Evolutionary conservation across 768 basidiomycete genomes (phyloP).

Genomic region (Naganishia randhawae): DNA sequence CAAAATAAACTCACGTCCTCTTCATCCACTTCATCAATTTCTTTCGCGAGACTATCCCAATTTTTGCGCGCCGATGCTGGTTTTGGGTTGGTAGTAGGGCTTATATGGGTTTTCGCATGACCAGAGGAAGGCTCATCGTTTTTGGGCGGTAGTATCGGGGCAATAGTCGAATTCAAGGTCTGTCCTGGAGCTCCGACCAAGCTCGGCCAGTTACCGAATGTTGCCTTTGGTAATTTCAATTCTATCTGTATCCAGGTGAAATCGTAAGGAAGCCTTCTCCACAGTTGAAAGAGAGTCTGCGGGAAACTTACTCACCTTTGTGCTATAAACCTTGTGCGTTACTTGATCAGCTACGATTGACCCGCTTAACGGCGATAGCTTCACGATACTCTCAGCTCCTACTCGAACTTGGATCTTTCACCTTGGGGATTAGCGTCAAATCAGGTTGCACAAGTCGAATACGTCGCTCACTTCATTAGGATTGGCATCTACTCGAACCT

Average conservation of each 20-base stretch:
- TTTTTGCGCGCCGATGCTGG: conserved; percentile 59
- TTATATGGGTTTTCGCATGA: too few relatives aligned
- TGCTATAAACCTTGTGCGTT: conserved; percentile 68
- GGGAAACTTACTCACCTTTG: conserved; percentile 57
- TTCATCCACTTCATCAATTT: conserved; percentile 62
- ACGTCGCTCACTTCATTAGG: conserved; percentile 30
- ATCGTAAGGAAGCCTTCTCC: not conserved
- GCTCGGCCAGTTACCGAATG: conserved; percentile 62
- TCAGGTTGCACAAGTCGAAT: not conserved
- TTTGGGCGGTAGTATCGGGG: not conserved
- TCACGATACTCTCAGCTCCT: conserved; percentile 59
- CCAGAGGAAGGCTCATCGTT: not conserved
- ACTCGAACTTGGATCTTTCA: conserved; percentile 33
- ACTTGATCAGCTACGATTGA: conserved; percentile 67
- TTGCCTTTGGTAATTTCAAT: conserved; percentile 67
- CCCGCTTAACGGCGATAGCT: conserved; percentile 74
- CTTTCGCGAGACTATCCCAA: conserved; percentile 74
- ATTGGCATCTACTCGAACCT: conserved; percentile 37
- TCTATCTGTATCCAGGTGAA: conserved; percentile 59
- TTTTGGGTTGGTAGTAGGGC: not conserved
- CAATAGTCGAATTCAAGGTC: not conserved
- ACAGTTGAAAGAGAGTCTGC: not conserved
- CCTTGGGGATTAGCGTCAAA: not conserved
- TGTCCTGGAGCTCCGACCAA: conserved; percentile 25
- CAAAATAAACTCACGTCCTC: conserved; percentile 28